A percentile compares a stretch with the other conserved stretches of the same genome.
These are phyloP conservation scores for Marsdenia floribunda DNA, from an alignment of 257 asterid species.

Conservation along the genomic window DNA sequence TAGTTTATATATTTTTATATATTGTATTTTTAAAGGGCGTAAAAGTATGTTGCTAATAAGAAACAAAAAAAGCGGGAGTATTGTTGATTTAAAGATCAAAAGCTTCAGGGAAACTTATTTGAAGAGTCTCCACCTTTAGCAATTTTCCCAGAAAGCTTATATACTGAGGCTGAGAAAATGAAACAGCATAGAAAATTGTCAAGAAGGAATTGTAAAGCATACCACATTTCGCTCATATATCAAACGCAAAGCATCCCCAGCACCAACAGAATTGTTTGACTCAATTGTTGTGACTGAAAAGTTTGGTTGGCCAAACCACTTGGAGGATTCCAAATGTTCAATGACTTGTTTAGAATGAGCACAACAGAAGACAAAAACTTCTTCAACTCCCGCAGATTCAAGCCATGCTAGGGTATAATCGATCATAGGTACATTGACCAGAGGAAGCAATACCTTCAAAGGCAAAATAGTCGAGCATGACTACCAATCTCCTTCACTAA, in stretches of 20 bases:
- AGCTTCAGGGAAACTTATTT: neutral
- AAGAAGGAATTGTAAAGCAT: slow-evolving; percentile 23
- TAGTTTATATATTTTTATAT: no score
- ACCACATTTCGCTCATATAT: slow-evolving; percentile 88
- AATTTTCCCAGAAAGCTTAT: neutral
- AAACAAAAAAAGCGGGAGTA: no score
- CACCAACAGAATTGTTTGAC: slow-evolving; percentile 72
- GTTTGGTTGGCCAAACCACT: slow-evolving; percentile 71
- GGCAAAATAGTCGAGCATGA: neutral
- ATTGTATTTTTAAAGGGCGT: no score
- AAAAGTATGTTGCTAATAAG: no score
- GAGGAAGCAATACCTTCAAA: slow-evolving; percentile 70
- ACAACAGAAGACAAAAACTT: slow-evolving; percentile 89
- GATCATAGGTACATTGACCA: slow-evolving; percentile 91
- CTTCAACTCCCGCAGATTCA: slow-evolving; percentile 93
- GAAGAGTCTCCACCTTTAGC: neutral
- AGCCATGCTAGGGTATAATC: slow-evolving; percentile 96
- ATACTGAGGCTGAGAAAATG: neutral
- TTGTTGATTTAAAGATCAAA: neutral
- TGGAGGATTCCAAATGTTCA: slow-evolving; percentile 60
- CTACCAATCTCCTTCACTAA: neutral
- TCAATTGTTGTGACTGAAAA: slow-evolving; percentile 70
- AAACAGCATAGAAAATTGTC: neutral
- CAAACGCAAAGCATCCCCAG: slow-evolving; percentile 89
- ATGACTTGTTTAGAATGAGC: slow-evolving; percentile 93